Base-by-base conservation (phyloP, 2,329 filamentous ascomycete genomes). In the Ophiostoma himal-ulmi region DNA sequence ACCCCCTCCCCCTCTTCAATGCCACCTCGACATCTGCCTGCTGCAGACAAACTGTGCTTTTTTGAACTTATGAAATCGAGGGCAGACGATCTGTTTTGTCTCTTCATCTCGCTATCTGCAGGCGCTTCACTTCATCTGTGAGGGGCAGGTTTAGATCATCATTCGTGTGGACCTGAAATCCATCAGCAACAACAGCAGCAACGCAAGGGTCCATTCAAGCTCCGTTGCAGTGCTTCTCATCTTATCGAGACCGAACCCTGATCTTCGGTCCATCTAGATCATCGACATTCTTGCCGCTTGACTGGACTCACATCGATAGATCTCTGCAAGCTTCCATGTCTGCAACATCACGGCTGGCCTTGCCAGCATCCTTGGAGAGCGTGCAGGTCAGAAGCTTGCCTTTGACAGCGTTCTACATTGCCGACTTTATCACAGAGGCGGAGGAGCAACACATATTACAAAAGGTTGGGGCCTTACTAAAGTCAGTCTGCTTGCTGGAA, bases 321-420 rank as follows among this genome's bases (percentile, higher is more conserved):
- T 17, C 17, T 48, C 44, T n/a, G 8, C 52, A 10, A 2, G 52
- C 52, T 57, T 14, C 52, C 52, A 57, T 57, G 52, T 22, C 52
- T 57, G 30, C 57, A n/a, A 54, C 67, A 37, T 20, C 57, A 7
- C 57, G 37, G 10, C 44, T 70, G 7, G 5, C 44, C 54, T 78
- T 87, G 65, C 84, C 86, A 22, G 72, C 78, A 52, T 82, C 78
- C 62, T 82, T 89, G 36, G 82, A 87, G 67, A 77, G 83, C 48
- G 82, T 79, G 69, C 82, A 79, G 73, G 84, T 94, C 72, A 73
- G 78, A 8, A 75, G 75, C 41, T 82, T 93, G 1, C 90, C 91
- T 5, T 78, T 84, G 1, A 81, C 85, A 44, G 91, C 92, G 69
- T 97, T 90, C 81, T 97, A 98, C 80, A 90, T 97, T 71, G 85